Evolutionary conservation across 2,329 filamentous ascomycete species (phyloP), one percentile per base, ranked within the genome.

Genomic region (Xylaria sp.): DNA sequence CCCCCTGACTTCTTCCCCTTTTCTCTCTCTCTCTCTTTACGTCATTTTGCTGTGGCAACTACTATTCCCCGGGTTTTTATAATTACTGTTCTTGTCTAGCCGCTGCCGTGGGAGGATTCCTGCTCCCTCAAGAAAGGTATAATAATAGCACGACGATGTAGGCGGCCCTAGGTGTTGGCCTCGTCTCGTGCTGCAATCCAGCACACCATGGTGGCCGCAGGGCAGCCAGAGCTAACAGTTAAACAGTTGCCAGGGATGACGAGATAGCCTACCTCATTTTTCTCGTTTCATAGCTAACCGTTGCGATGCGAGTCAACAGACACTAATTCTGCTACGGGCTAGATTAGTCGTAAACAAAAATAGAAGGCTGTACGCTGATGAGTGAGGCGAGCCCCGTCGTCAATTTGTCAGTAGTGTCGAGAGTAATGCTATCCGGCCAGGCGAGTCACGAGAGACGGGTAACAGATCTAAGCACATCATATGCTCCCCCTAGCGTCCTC

Each of bases 81-180:
- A 18, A 29, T 48, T 34, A 26, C 42, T 26, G 24, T 26, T 47
- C 22, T 49, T 50, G 47, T 52, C 24, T 39, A 58, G 51, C 48
- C 19, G 45, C 45, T 46, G 47, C 55, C 29, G 51, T 51, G 37
- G 54, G 46, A 39, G 38, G 46, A 48, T 39, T n/a, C 16, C 18
- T 50, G 44, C 43, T 38, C 22, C 48, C 47, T 42, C 16, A 13
- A 34, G 16, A 47, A 48, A 26, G 11, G 22, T 19, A 40, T 19
- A 19, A 34, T 22, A 44, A n/a, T 44, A 43, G 29, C n/a, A n/a
- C n/a, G n/a, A n/a, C n/a, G n/a, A n/a, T n/a, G 22, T 22, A 47
- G 39, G 39, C 46, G 46, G 39, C 26, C 11, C 6, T 40, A 47
- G 50, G 11, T 34, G 11, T 13, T 34, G 29, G 29, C 29, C 8